Conservation (phyloP, 2,329 filamentous ascomycete genomes). For the Magnaporthales sp. region DNA sequence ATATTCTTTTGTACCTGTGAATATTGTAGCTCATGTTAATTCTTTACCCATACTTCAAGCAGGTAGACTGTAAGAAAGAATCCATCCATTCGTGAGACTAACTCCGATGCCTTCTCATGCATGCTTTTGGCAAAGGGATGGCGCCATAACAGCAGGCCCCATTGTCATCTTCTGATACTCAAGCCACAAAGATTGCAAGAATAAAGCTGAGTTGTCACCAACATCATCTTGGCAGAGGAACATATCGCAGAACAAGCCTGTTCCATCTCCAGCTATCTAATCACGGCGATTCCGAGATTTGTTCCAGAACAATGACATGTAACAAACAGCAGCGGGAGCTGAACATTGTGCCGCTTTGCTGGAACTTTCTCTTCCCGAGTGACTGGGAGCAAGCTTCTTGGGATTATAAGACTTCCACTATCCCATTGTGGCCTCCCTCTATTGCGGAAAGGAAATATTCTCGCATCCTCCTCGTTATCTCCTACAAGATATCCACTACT, state of each 20-base stretch:
- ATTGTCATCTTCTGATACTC: neutral
- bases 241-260: neutral
- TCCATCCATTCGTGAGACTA: neutral
- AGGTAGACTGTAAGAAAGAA: neutral
- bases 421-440: neutral
- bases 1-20: neutral
- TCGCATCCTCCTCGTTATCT: neutral
- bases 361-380: neutral
- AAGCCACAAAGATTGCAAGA: neutral
- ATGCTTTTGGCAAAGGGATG: neutral
- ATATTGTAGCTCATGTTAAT: neutral
- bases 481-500: too few species aligned
- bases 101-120: neutral
- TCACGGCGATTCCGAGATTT: neutral
- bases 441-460: neutral
- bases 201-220: neutral
- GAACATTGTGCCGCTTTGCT: neutral
- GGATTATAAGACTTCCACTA: neutral
- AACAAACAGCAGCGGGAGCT: neutral
- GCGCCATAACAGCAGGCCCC: neutral
- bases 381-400: neutral
- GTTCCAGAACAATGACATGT: neutral
- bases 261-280: neutral
- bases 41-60: neutral
- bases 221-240: neutral